Conservation (phyloP, 306 rosid genomes). For the Myrica gale region DNA sequence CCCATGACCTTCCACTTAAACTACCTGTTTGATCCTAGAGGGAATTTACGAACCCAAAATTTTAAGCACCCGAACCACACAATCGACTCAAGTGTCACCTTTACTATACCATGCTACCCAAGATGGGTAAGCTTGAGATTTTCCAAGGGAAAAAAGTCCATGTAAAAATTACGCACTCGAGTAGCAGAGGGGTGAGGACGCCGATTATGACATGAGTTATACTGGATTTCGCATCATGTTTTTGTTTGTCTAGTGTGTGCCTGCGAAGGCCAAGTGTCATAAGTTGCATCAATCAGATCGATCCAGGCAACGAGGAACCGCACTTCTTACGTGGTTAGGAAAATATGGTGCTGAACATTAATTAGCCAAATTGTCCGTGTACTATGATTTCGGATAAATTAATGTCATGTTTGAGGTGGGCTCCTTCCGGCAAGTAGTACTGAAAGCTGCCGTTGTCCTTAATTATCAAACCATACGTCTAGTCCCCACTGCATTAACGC, state of each 20-base stretch:
- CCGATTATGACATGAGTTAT: constrained; percentile 20
- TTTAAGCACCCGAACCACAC: no score
- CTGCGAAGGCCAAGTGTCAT: constrained; percentile 29
- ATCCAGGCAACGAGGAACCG: constrained; percentile 53
- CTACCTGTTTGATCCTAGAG: no score
- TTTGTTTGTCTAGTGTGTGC: constrained; percentile 35
- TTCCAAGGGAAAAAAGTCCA: neutral
- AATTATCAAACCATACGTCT: constrained; percentile 12
- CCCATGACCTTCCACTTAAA: no score
- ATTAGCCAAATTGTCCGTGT: constrained; percentile 28
- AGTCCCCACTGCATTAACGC: neutral
- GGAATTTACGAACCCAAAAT: no score
- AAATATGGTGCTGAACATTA: constrained; percentile 24
- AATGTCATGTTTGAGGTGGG: neutral
- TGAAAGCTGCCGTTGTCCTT: neutral
- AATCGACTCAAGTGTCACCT: no score
- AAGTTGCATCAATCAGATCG: constrained; percentile 68
- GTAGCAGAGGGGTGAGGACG: constrained; percentile 3
- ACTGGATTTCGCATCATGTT: constrained; percentile 48
- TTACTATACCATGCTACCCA: no score
- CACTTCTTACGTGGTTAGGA: constrained; percentile 33
- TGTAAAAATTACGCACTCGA: neutral
- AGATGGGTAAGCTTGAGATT: neutral
- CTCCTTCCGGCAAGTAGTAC: neutral
- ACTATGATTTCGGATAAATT: constrained; percentile 19